Conservation (phyloP, 768 basidiomycete genomes). For the Trametes meyenii region DNA sequence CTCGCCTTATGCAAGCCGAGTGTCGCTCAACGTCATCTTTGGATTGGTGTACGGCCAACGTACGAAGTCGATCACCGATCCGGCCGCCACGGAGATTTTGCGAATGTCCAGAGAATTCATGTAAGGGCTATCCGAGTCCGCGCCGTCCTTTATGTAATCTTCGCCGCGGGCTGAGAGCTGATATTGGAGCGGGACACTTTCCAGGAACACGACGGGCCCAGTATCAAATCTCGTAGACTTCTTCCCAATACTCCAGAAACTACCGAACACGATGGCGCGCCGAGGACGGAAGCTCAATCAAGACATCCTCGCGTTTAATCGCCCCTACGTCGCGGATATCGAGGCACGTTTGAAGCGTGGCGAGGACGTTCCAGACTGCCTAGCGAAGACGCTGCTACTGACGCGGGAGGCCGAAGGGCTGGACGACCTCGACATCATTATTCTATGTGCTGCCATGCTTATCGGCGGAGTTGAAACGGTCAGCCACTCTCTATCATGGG, state of each 20-base stretch:
- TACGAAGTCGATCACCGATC: constrained; percentile 41
- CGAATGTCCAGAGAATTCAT: not conserved
- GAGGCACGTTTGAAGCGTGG: constrained; percentile 40
- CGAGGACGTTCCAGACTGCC: constrained; percentile 45
- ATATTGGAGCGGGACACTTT: not conserved
- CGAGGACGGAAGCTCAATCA: constrained; percentile 45
- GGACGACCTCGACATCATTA: constrained; percentile 43
- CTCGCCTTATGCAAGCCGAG: constrained; percentile 43
- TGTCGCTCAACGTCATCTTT: constrained; percentile 44
- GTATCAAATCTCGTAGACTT: constrained; percentile 51
- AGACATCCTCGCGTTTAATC: constrained; percentile 42
- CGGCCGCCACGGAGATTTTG: constrained; percentile 35
- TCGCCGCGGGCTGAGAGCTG: not conserved
- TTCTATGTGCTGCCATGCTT: constrained; percentile 46
- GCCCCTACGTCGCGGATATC: constrained; percentile 42
- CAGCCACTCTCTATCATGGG: constrained; percentile 1
- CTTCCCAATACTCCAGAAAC: constrained; percentile 42
- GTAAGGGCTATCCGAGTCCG: not conserved
- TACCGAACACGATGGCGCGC: constrained; percentile 42
- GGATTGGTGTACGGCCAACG: constrained; percentile 46
- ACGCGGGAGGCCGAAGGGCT: constrained; percentile 35
- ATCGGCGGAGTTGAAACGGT: constrained; percentile 51
- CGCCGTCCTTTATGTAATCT: not conserved
- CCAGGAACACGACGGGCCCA: constrained; percentile 47
- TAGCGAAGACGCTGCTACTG: constrained; percentile 42